phyloP scores from a whole-genome alignment of 2,329 filamentous ascomycete genomes.

The Didymellaceae sp. region DNA sequence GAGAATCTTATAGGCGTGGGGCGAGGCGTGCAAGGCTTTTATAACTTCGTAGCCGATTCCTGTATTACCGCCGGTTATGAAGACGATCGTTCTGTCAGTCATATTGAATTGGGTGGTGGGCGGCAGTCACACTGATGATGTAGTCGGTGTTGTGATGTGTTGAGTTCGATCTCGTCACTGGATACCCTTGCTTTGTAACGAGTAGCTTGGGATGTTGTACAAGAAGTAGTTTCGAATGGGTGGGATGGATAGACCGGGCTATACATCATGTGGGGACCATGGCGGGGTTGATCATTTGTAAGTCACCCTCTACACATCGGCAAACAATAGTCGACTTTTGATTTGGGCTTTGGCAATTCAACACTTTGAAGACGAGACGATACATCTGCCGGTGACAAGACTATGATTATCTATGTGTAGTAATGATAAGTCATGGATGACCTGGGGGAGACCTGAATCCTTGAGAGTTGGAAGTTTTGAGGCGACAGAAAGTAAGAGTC shows the following conservation, averaged over 20 bases:
- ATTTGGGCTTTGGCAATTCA: no score
- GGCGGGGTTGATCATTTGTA: neutral
- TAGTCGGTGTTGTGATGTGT: neutral
- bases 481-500: neutral
- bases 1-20: constrained; percentile 61
- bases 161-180: no score
- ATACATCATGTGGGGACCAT: neutral
- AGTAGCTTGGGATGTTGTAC: no score
- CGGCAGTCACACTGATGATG: neutral
- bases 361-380: no score
- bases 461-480: no score
- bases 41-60: constrained; percentile 66
- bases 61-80: constrained; percentile 40
- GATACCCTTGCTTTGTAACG: no score
- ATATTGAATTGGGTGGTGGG: neutral
- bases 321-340: no score
- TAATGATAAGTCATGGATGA: no score
- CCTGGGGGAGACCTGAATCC: no score
- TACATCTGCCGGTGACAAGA: no score
- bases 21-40: constrained; percentile 59
- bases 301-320: no score
- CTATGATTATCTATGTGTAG: no score
- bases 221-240: neutral
- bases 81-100: neutral
- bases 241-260: neutral